Base-by-base conservation (phyloP, 164 flowering plant species). In the Aristolochia contorta region DNA sequence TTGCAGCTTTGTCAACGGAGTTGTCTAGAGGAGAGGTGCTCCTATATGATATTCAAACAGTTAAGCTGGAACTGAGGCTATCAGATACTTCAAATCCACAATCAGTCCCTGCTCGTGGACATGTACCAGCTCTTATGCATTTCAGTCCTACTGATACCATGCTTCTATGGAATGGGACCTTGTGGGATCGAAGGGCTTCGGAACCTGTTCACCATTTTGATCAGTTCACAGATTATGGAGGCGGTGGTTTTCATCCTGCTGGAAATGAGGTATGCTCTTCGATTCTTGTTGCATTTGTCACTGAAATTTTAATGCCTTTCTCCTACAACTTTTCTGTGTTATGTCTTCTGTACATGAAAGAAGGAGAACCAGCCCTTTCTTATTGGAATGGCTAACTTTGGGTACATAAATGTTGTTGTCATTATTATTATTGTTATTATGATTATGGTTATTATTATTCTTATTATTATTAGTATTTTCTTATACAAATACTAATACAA, bases 231-330 rank as follows among this genome's bases (percentile, higher is more conserved):
- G 99, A 94, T 58, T 88, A 86, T 59, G 99, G 99, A 0, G 99
- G 99, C 20, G 99, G 99, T 14, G 97, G 97, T 50, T 94, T 91
- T 74, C 99, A 91, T 79, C 99, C 99, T 60, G 82, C 96, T 66
- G 95, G 99, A 50, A 94, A 94, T 76, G 99, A 94, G 99, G 99
- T 91, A 78, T 33, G 54, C 41, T 54, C 45, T 23, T 49, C 30
- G 7, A 22, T 19, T 20, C 2, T 64, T 51, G 30, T 37, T 52
- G 59, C 24, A 19, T 13, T 41, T 47, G 33, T 47, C 45, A 37
- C 43, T 37, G 43, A 37, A 37, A 37, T 37, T 37, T 37, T 37
- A 37, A 37, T 37, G 43, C 43, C 43, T 6, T 37, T 10, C 7
- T 37, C 9, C 43, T 6, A 37, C 7, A 32, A 32, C 33, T 32